Conservation (phyloP, 202 grass and related monocot genomes). For the Carex sylvatica region DNA sequence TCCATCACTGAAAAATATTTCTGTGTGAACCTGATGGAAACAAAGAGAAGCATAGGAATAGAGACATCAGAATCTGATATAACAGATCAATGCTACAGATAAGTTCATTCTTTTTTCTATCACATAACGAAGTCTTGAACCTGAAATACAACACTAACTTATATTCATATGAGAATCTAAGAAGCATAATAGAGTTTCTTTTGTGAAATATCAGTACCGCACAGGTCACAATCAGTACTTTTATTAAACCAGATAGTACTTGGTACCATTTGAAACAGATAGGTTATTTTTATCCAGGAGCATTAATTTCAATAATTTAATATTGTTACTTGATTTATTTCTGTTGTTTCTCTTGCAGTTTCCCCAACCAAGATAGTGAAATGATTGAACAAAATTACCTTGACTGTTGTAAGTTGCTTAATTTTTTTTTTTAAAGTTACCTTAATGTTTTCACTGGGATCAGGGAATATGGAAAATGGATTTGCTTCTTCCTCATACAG, state of each 20-base stretch:
- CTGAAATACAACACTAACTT: not conserved
- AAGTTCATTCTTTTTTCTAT: not conserved
- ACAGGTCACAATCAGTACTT: not conserved
- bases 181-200: not conserved
- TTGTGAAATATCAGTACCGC: not conserved
- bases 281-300: not conserved
- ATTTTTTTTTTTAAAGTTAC: constrained; percentile 25
- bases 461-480: constrained; percentile 86
- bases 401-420: not conserved
- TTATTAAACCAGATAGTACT: not conserved
- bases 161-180: not conserved
- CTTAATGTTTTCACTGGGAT: constrained; percentile 81
- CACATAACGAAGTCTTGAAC: not conserved
- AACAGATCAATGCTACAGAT: not conserved
- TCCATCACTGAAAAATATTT: constrained; percentile 84
- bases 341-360: not conserved
- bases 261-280: not conserved
- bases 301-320: not conserved
- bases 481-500: constrained; percentile 76
- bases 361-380: not conserved
- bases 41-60: constrained; percentile 4
- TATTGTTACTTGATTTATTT: not conserved
- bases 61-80: not conserved
- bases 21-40: constrained; percentile 65
- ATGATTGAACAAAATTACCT: not conserved